Conservation (phyloP, 306 rosid genomes). For the Mimosa pudica region DNA sequence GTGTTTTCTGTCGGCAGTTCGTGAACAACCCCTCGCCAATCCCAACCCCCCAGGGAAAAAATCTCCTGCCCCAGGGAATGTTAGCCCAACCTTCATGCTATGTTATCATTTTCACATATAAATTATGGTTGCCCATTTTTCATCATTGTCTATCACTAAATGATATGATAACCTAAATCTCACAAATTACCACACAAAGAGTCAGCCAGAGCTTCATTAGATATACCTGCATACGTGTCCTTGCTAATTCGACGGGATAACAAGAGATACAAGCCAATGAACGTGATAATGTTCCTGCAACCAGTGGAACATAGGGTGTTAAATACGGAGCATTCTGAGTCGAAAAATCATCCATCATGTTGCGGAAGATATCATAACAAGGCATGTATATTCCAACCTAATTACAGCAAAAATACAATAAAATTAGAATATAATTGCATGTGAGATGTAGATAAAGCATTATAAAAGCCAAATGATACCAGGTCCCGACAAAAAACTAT, state of each 20-base stretch:
- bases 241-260: slow-evolving; percentile 89
- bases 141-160: not conserved
- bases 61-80: not conserved
- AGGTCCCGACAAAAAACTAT: slow-evolving; percentile 6
- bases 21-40: not conserved
- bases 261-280: slow-evolving; percentile 89
- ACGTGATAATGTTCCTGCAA: slow-evolving; percentile 89
- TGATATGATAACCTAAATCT: slow-evolving; percentile 1
- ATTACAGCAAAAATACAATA: slow-evolving; percentile 25
- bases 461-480: slow-evolving; percentile 6
- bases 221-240: slow-evolving; percentile 97
- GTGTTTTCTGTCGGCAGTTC: not conserved
- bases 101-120: not conserved
- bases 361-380: slow-evolving; percentile 86
- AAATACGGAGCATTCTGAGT: slow-evolving; percentile 63
- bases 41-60: not conserved
- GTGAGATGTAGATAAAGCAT: slow-evolving; percentile 20
- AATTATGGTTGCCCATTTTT: not conserved
- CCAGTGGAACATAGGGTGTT: slow-evolving; percentile 87
- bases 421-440: slow-evolving; percentile 37
- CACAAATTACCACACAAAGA: not conserved
- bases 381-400: slow-evolving; percentile 99
- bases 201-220: not conserved
- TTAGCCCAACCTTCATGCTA: not conserved
- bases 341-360: slow-evolving; percentile 68